These are phyloP conservation scores for Pisolithus orientalis DNA, from an alignment of 768 basidiomycete species.

Conservation along the genomic window DNA sequence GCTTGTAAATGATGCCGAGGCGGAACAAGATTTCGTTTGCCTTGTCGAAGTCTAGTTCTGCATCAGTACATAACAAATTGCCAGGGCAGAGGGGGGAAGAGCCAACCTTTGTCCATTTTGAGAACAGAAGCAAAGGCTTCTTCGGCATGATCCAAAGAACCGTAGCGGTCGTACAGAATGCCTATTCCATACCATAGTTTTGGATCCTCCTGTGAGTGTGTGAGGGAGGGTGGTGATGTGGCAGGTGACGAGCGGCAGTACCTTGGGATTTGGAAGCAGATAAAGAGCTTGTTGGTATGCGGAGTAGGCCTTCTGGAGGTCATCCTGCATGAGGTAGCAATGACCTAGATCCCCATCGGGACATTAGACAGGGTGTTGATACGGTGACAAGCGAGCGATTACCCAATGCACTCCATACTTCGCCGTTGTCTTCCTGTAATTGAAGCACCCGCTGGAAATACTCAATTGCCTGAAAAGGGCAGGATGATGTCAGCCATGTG, in stretches of 20 bases:
- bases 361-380: constrained; percentile 5
- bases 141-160: constrained; percentile 96
- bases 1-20: constrained; percentile 98
- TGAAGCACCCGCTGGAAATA: constrained; percentile 91
- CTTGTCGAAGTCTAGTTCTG: constrained; percentile 83
- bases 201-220: constrained; percentile 68
- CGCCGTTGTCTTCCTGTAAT: constrained; percentile 93
- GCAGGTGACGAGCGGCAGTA: constrained; percentile 22
- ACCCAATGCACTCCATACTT: constrained; percentile 97
- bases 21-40: constrained; percentile 98
- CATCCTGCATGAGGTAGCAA: constrained; percentile 98
- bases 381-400: constrained; percentile 22
- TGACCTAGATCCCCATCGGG: constrained; percentile 52
- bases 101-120: constrained; percentile 90
- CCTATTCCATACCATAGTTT: constrained; percentile 99
- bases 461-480: constrained; percentile 72
- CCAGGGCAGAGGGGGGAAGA: neutral
- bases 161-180: constrained; percentile 97
- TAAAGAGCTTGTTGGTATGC: constrained; percentile 99
- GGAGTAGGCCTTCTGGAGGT: constrained; percentile 96
- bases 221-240: constrained; percentile 4
- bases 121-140: constrained; percentile 97
- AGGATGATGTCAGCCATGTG: constrained; percentile 31
- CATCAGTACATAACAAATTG: constrained; percentile 20
- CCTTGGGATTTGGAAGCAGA: constrained; percentile 92